phyloP scores from a whole-genome alignment of 768 basidiomycete genomes.

The Mycena pura region DNA sequence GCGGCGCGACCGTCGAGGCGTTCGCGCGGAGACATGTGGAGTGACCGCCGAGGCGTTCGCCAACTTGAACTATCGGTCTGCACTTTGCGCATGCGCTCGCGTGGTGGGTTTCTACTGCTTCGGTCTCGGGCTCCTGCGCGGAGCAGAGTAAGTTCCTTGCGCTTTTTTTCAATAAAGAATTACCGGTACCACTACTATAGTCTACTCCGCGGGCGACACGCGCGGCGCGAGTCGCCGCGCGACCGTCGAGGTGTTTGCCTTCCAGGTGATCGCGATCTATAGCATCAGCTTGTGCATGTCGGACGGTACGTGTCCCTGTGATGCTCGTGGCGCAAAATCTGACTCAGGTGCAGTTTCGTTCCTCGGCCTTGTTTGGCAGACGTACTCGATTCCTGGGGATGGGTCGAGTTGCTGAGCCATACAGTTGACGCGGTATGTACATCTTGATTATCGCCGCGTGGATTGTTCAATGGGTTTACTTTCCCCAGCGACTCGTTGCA shows the following conservation, averaged over 20 bases:
- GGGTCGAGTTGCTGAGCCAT: conserved; percentile 86
- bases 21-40: too few relatives aligned
- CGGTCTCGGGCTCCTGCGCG: conserved; percentile 86
- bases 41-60: too few relatives aligned
- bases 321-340: conserved; percentile 3
- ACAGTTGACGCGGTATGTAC: conserved; percentile 83
- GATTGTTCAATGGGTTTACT: conserved; percentile 11
- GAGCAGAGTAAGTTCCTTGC: conserved; percentile 89
- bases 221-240: conserved; percentile 86
- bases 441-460: conserved; percentile 37
- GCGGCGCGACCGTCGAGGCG: too few relatives aligned
- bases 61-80: conserved; percentile 67
- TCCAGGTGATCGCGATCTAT: conserved; percentile 94
- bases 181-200: too few relatives aligned
- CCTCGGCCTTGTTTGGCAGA: conserved; percentile 86
- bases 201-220: conserved; percentile 76
- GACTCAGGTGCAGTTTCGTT: conserved; percentile 70
- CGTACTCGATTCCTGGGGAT: conserved; percentile 79
- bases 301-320: conserved; percentile 61
- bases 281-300: conserved; percentile 96
- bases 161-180: conserved; percentile 90
- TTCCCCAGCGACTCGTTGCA: conserved; percentile 72
- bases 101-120: conserved; percentile 92
- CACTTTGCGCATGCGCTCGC: conserved; percentile 83
- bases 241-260: conserved; percentile 90